A percentile compares a stretch with the other conserved stretches of the same genome.
These are phyloP conservation scores for Porpolomopsis calyptriformis DNA, from an alignment of 768 basidiomycete species.

Conservation along the genomic window DNA sequence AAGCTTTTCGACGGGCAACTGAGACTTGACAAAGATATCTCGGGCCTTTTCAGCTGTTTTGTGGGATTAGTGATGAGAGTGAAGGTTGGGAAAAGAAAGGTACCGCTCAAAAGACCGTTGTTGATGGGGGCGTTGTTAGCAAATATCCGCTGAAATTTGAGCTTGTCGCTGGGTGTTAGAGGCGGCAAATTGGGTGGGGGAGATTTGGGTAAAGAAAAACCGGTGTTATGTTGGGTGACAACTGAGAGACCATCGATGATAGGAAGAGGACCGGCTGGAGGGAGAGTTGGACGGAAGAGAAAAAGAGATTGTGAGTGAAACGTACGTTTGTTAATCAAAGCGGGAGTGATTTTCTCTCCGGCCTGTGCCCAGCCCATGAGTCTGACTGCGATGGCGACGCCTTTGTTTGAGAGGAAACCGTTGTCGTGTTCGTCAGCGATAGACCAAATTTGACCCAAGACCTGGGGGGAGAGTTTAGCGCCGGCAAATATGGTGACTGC, in stretches of 20 bases:
- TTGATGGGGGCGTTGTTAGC: slow-evolving; percentile 54
- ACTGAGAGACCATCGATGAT: slow-evolving; percentile 58
- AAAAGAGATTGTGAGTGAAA: slow-evolving; percentile 12
- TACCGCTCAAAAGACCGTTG: slow-evolving; percentile 74
- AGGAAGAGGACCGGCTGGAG: slow-evolving; percentile 74
- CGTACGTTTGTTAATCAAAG: slow-evolving; percentile 65
- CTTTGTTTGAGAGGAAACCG: slow-evolving; percentile 82
- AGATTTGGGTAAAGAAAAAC: slow-evolving; percentile 53
- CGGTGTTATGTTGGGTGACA: slow-evolving; percentile 48
- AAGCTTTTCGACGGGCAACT: slow-evolving; percentile 75
- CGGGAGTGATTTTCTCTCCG: slow-evolving; percentile 55
- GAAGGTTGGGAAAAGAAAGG: slow-evolving; percentile 14
- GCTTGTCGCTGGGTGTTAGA: slow-evolving; percentile 68
- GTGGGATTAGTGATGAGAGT: not conserved
- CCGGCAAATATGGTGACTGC: slow-evolving; percentile 81
- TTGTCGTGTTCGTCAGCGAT: slow-evolving; percentile 90
- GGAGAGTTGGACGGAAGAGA: not conserved
- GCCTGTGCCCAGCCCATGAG: slow-evolving; percentile 91
- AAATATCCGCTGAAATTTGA: slow-evolving; percentile 79
- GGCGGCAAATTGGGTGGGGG: slow-evolving; percentile 53
- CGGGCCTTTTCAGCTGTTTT: slow-evolving; percentile 72
- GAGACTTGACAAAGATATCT: slow-evolving; percentile 85
- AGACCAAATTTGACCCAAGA: slow-evolving; percentile 89
- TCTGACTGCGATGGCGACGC: slow-evolving; percentile 79
- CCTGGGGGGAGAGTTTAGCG: slow-evolving; percentile 65